Evolutionary conservation across 768 basidiomycete species (phyloP), one percentile per base, ranked within the genome.

Genomic region (Chalciporus piperatus): DNA sequence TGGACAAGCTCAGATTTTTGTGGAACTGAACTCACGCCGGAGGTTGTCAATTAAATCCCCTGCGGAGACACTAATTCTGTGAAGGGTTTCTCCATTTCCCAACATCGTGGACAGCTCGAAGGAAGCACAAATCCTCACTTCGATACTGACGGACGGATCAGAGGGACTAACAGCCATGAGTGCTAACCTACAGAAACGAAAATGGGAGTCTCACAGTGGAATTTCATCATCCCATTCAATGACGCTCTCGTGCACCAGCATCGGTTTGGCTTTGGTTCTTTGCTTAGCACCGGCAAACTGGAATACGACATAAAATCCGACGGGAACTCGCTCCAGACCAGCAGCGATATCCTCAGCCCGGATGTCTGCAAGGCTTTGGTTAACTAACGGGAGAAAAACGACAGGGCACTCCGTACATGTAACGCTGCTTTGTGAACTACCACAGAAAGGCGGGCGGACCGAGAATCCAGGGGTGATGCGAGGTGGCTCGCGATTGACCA

Each of bases 221-320:
- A 51, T 25, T 3, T 7, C 19, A 39, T 51, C 50, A 10, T 39
- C 37, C 50, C 50, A 51, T 30, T 51, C 44, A 13, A 47, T 30
- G 10, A 27, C 23, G 7, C 16, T 28, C 16, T 19, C 13, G n/a
- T 46, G 25, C 16, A 41, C 13, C 12, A 25, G n/a, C 12, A 47
- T 10, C 4, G 37, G 19, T 23, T 46, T 51, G 17, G 16, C 46
- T 8, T 4, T 11, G 1, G 50, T 51, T 33, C 45, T 45, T 9
- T 1, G 39, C 35, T 40, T 17, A 8, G 16, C 2, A 14, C 19
- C 16, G 0, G 25, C 27, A 0, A 22, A 6, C 11, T n/a, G n/a
- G 19, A 51, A 13, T 12, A 5, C 11, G 7, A 58, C 45, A 39
- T 48, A 53, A 17, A 60, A 53, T 6, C 59, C 59, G 6, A 46